Percentiles rank a stretch among this genome's conserved stretches.
Evolutionary conservation across 768 basidiomycete genomes (phyloP).

Genomic region (Coprinellus micaceus): DNA sequence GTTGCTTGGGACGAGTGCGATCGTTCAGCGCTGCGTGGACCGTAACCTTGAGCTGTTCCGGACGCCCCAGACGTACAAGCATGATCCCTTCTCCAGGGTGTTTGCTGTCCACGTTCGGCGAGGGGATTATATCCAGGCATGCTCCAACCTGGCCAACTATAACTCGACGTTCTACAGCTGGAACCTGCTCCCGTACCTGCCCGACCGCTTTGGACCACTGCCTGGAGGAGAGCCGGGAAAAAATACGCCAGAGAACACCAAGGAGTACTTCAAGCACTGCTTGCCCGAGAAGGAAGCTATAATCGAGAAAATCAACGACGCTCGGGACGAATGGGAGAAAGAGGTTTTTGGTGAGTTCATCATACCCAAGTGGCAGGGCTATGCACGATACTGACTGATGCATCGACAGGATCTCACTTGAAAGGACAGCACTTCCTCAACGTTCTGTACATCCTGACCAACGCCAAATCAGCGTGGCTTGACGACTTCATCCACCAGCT

Average conservation of each 20-base stretch:
- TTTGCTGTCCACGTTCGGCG: slow-evolving; percentile 51
- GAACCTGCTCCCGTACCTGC: slow-evolving; percentile 43
- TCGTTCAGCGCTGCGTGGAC: slow-evolving; percentile 40
- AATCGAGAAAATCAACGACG: slow-evolving; percentile 35
- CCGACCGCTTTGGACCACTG: slow-evolving; percentile 41
- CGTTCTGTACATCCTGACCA: slow-evolving; percentile 38
- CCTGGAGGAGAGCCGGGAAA: slow-evolving; percentile 30
- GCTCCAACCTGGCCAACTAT: slow-evolving; percentile 38
- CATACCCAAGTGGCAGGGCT: slow-evolving; percentile 27
- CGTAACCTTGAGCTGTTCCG: slow-evolving; percentile 38
- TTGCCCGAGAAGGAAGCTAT: slow-evolving; percentile 40
- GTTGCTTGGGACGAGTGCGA: slow-evolving; percentile 38
- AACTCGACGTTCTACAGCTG: slow-evolving; percentile 46
- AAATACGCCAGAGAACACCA: slow-evolving; percentile 38
- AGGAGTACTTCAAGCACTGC: slow-evolving; percentile 41
- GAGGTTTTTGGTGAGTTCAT: slow-evolving; percentile 6
- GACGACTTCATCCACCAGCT: slow-evolving; percentile 37
- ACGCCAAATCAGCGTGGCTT: slow-evolving; percentile 45
- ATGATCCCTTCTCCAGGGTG: slow-evolving; percentile 41
- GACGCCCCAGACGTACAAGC: slow-evolving; percentile 13
- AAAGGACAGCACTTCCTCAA: slow-evolving; percentile 4
- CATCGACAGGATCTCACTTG: slow-evolving; percentile 41
- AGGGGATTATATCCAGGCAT: slow-evolving; percentile 46
- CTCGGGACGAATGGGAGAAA: slow-evolving; percentile 32
- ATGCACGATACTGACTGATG: slow-evolving; percentile 43